Evolutionary conservation across 352 stramenopile species (phyloP), one percentile per base, ranked within the genome.

Genomic region (Globisporangium rhizosaccharum): DNA sequence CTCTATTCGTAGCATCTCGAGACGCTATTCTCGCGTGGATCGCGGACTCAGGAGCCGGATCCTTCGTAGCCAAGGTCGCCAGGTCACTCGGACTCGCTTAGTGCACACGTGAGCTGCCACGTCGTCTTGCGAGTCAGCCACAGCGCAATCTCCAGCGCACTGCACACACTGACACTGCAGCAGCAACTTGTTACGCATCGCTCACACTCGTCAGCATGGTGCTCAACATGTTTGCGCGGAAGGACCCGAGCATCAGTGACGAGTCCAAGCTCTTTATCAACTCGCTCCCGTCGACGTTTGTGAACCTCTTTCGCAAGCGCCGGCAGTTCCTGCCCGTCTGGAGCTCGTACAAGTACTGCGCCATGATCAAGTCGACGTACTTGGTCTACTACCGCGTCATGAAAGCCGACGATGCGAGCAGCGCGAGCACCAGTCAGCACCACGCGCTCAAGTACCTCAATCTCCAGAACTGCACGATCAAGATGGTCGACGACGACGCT

Each of bases 301-400:
- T 90, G 50, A 89, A 89, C 54, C 45, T 89, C n/a, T 90, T 93
- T 55, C 83, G 84, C 66, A 95, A 95, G 72, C 82, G 80, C 28
- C 72, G 85, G 14, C 85, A 92, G 49, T 44, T 95, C 11, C 62
- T 93, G 39, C 85, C 82, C 1, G 81, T 93, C 3, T 95, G 85
- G 85, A 87, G 76, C 66, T 90, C 82, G 36, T 65, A 88, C 65
- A 91, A 88, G 69, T 95, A 95, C 70, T 92, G 84, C 68, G 64
- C 76, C 53, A 82, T 91, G 82, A 92, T 95, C 74, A 95, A 95
- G 67, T 90, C 85, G 55, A 90, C 75, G 46, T 95, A 71, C 61
- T 61, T 95, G 45, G 70, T 95, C 20, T 95, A 91, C 71, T 90
- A 90, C 63, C 85, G 85, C 65, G 80, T 80, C 23, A 79, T 67